Evolutionary conservation across 345 rosid genomes (phyloP), one percentile per base, ranked within the genome.

Genomic region (Brassica napus): DNA sequence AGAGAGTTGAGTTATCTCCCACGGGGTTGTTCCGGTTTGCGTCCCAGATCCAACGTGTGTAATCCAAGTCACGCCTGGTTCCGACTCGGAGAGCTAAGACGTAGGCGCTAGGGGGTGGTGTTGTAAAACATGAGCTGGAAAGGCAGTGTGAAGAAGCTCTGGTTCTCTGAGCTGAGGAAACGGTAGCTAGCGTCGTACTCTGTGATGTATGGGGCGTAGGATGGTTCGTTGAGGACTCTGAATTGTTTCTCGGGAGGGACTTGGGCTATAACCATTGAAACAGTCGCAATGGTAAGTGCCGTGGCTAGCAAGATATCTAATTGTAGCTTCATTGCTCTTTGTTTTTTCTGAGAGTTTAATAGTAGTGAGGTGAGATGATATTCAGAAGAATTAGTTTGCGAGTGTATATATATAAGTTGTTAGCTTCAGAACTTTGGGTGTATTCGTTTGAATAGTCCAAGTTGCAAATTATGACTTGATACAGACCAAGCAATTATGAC

Each of bases 21-120:
- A 91, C 92, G 0, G 89, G 98, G 16, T 67, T 86, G 81, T 87
- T 86, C 0, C 87, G 79, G 65, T 89, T 90, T 12, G 93, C 98
- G 69, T 89, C 93, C 95, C 94, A 91, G 0, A 88, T 88, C 89
- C 87, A 88, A 10, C 89, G 85, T 72, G 0, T 71, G 15, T 0
- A 80, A 16, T 83, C 85, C 7, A 49, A 1, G 57, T 89, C 85
- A 23, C 81, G 65, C 6, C 23, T 65, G 26, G 44, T 66, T 1
- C 84, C 94, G 72, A 80, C 88, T 15, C 91, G 86, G 1, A 89
- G 70, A 26, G 85, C 86, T 26, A 90, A 59, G 1, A 88, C 81
- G 74, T 65, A 92, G 35, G 88, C 93, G 81, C 84, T 64, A 2
- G 91, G 87, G n/a, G 57, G 92, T 90, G 24, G 88, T 92, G 23